Evolutionary conservation across 2,329 filamentous ascomycete genomes (phyloP).

Genomic region (Sclerotinia subarctica): DNA sequence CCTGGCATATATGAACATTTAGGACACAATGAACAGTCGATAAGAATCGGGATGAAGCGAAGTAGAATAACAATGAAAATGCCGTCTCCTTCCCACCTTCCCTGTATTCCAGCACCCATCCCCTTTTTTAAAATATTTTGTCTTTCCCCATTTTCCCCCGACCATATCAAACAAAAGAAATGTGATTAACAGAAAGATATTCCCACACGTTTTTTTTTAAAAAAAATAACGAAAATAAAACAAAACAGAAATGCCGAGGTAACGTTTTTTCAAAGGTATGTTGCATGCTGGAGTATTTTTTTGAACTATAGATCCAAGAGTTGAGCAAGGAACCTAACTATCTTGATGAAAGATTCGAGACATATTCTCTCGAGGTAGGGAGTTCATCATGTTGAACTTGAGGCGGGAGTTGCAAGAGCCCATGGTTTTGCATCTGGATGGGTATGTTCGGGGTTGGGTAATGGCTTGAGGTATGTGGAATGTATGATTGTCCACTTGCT

Average conservation of each 20-base stretch:
- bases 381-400: conserved; percentile 2
- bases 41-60: not conserved
- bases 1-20: not conserved
- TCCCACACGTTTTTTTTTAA: not conserved
- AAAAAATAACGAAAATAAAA: not conserved
- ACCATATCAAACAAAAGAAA: not conserved
- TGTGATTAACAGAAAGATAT: not conserved
- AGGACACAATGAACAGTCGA: not conserved
- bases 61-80: not conserved
- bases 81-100: not conserved
- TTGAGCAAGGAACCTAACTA: not conserved
- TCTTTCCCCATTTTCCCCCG: conserved; percentile 6
- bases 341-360: not conserved
- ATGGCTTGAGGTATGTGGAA: not conserved
- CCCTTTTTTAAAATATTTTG: conserved; percentile 12
- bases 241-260: not conserved
- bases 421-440: not conserved
- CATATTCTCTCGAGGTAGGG: not conserved
- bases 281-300: not conserved
- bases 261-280: not conserved
- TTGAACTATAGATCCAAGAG: not conserved
- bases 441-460: not conserved
- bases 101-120: not conserved
- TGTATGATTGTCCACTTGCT: not conserved
- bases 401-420: not conserved